Base-by-base conservation (phyloP, 768 basidiomycete species). In the Scleroderma citrinum region DNA sequence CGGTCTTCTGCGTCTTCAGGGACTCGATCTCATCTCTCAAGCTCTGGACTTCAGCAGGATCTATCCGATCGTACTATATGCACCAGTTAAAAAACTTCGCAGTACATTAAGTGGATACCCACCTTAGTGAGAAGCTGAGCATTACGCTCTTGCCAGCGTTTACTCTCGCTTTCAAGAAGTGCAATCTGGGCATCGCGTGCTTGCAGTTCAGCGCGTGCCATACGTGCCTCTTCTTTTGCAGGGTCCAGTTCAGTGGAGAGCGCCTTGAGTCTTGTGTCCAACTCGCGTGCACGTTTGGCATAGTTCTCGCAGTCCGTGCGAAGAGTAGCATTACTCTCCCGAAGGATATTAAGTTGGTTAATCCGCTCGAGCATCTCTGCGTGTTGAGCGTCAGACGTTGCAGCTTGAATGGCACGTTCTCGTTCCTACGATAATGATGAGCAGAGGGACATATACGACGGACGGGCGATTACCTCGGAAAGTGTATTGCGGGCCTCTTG, bases 311-410 rank as follows among this genome's bases (percentile, higher is more conserved):
- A 81, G 48, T 93, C 89, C 29, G 83, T 73, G 49, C 91, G 82
- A 1, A 94, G 74, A 2, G 87, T 92, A 0, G 84, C 82, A 60
- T 94, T 94, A 70, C 89, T 92, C 66, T 94, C 91, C 32, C 90
- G 80, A 2, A 93, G 58, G 46, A 94, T 78, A 48, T 89, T 92
- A 52, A 91, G 75, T 55, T 92, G 87, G 53, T 90, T 87, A 66
- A 92, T 92, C 53, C 85, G 77, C 64, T 92, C 88, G 43, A 93
- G 71, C 44, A 93, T 78, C 60, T 92, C 89, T 14, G 82, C 78
- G 53, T 93, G 92, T 56, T 92, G 87, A 2, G 84, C 75, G 30
- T 86, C 81, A 1, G 86, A 87, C 0, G 83, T 73, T 7, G 84
- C 80, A 16, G 78, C 73, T 57, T 86, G 77, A 6, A 85, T 76